Percentiles rank a stretch among this genome's conserved stretches.
Conservation (phyloP, 331 rosid species). For the Quercus lobata region DNA sequence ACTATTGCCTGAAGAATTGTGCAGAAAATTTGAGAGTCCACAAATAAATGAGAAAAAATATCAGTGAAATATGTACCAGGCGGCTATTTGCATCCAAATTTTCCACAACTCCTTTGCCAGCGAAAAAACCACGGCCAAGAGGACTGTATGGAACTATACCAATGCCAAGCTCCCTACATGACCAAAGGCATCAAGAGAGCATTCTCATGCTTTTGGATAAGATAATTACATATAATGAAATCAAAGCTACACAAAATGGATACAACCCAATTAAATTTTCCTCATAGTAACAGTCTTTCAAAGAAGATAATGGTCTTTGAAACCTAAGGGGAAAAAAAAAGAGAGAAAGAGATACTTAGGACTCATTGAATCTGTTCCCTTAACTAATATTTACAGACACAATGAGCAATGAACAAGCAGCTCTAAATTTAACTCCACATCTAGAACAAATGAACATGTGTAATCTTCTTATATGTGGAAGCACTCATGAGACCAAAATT, state of each 20-base stretch:
- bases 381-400: not conserved
- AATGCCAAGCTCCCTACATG: constrained; percentile 57
- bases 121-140: constrained; percentile 47
- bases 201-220: not conserved
- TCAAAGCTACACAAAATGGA: no score
- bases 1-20: not conserved
- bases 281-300: no score
- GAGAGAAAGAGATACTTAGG: not conserved
- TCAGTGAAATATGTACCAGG: constrained; percentile 8
- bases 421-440: no score
- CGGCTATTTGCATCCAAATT: constrained; percentile 23
- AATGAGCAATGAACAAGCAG: not conserved
- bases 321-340: not conserved
- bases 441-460: no score
- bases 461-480: not conserved
- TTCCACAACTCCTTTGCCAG: constrained; percentile 35
- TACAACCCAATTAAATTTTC: not conserved
- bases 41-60: not conserved
- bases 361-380: no score
- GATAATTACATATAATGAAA: not conserved
- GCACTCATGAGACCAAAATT: not conserved
- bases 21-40: not conserved
- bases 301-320: not conserved
- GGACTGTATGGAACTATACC: constrained; percentile 65
- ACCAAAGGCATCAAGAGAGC: not conserved